phyloP scores from a whole-genome alignment of 306 rosid species.

The Hylodesmum podocarpum region DNA sequence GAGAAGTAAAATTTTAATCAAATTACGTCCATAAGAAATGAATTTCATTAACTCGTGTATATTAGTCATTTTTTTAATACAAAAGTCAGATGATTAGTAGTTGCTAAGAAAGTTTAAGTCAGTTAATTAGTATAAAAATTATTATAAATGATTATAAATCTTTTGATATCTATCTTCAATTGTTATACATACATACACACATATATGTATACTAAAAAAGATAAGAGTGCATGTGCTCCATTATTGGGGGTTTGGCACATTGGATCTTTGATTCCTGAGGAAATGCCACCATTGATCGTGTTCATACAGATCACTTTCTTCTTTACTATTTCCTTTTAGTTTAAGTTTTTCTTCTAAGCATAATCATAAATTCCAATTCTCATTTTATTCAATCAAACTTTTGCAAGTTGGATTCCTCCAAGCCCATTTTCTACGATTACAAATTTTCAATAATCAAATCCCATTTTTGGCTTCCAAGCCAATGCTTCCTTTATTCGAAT shows the following conservation, averaged over 20 bases:
- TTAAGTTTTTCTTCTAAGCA: not conserved
- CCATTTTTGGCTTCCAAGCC: not conserved
- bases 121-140: no score
- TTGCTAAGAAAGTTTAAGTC: no score
- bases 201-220: not conserved
- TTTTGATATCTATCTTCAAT: no score
- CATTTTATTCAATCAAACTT: not conserved
- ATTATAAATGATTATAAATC: no score
- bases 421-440: not conserved
- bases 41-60: no score
- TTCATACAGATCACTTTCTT: not conserved
- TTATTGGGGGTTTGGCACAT: constrained; percentile 2
- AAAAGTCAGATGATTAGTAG: no score
- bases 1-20: not conserved
- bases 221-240: not conserved
- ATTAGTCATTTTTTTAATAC: no score
- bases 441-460: not conserved
- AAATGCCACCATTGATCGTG: constrained; percentile 10
- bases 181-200: no score
- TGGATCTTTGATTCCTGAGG: not conserved
- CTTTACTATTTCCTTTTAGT: not conserved
- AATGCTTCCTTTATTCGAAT: not conserved
- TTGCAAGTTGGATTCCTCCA: constrained; percentile 1
- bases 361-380: not conserved
- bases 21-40: no score